Evolutionary conservation across 129 eudicot genomes (phyloP), one percentile per base, ranked within the genome.

Genomic region (Tagetes patula): DNA sequence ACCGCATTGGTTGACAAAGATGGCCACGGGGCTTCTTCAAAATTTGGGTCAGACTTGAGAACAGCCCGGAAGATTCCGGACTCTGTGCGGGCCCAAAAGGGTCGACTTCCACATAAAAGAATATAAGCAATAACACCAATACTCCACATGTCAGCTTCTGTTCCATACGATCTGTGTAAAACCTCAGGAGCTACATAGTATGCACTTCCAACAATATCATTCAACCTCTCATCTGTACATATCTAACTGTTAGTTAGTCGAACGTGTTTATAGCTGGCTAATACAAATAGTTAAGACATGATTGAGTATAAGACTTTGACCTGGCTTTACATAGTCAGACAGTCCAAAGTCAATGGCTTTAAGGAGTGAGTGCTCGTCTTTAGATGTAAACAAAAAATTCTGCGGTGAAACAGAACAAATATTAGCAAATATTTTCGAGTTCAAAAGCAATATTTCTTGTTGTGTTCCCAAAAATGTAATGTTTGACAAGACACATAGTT

Each of bases 111-210:
- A 75, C 99, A 95, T 40, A 95, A 77, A 76, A 95, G 95, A 84
- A 95, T 95, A 69, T 95, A 95, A 52, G 97, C 97, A 85, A 95
- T 95, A 71, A 95, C 99, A 69, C 99, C 99, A 69, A 95, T 91
- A 75, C 99, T 95, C 99, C 99, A 95, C 99, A 95, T 95, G 80
- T 95, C 99, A 39, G 97, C 99, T 76, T 95, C 99, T 0, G 99
- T 88, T 69, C 99, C 99, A 64, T 95, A 95, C 3, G 99, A 88
- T 83, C 99, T 82, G 71, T 95, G 99, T 61, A 95, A 83, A 79
- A 95, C 99, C 81, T 95, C 99, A 42, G 99, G 99, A 77, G 99
- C 99, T 61, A 95, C 99, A 79, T 95, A 95, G 74, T 95, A 95
- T 54, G 99, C 97, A 87, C 99, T 95, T 78, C 99, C 99, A 41